Evolutionary conservation across 192 early-diverging fungal species (phyloP).

Genomic region (Gonapodya prolifera): DNA sequence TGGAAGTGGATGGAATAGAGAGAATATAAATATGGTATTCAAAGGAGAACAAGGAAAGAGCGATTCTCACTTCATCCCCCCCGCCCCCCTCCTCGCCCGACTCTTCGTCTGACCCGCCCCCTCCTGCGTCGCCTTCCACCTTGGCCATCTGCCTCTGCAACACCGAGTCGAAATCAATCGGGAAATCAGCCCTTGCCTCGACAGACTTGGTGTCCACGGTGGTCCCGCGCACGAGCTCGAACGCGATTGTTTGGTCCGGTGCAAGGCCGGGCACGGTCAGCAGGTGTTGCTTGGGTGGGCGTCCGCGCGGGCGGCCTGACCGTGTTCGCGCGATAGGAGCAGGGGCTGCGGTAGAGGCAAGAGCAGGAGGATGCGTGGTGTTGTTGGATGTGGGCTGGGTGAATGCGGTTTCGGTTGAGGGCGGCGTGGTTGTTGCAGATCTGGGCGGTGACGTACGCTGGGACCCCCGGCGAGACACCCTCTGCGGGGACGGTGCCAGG

Average conservation of each 20-base stretch:
- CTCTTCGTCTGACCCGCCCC: not conserved
- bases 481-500: too few species aligned
- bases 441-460: too few species aligned
- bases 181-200: not conserved
- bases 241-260: not conserved
- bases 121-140: not conserved
- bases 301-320: not conserved
- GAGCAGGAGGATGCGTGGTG: not conserved
- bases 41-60: too few species aligned
- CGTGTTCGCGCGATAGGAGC: not conserved
- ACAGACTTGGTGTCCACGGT: not conserved
- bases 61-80: not conserved
- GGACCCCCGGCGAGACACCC: too few species aligned
- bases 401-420: not conserved
- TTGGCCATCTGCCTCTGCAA: not conserved
- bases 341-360: not conserved
- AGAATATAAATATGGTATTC: too few species aligned
- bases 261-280: not conserved
- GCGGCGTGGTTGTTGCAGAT: not conserved
- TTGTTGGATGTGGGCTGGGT: not conserved
- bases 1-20: too few species aligned
- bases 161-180: not conserved
- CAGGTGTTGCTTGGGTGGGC: not conserved
- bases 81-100: too few species aligned
- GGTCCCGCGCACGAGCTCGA: not conserved